Conservation (phyloP, 1,284 basidiomycete genomes). For the Ceratobasidium sp. region DNA sequence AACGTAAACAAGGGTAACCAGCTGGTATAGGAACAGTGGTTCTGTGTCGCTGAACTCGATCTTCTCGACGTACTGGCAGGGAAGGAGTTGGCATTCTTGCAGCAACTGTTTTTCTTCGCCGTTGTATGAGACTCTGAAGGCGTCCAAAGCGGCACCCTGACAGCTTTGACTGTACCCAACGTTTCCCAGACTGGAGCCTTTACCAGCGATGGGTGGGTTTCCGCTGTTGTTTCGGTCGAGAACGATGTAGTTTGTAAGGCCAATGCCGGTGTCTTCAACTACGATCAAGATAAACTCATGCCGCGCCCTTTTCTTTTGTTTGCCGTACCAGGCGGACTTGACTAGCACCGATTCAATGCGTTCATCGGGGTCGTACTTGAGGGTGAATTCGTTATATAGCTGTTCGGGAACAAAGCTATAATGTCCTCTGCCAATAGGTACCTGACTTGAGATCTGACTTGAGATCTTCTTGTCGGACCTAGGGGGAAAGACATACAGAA, state of each 20-base stretch:
- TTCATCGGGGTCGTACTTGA: neutral
- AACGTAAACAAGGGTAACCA: neutral
- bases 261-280: neutral
- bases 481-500: no score
- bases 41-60: neutral
- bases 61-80: neutral
- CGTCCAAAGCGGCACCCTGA: neutral
- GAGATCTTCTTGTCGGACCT: neutral
- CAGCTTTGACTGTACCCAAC: no score
- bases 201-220: no score
- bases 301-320: neutral
- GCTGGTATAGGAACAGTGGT: neutral
- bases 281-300: slow-evolving; percentile 28
- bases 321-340: neutral
- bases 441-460: no score
- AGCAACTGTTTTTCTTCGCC: neutral
- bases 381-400: neutral
- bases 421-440: no score
- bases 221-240: slow-evolving; percentile 12
- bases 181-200: no score
- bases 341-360: neutral
- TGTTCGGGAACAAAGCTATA: neutral
- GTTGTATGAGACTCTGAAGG: slow-evolving; percentile 3
- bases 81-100: neutral
- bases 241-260: neutral